Evolutionary conservation across 306 rosid genomes (phyloP), one percentile per base, ranked within the genome.

Genomic region (Medicago lupulina): DNA sequence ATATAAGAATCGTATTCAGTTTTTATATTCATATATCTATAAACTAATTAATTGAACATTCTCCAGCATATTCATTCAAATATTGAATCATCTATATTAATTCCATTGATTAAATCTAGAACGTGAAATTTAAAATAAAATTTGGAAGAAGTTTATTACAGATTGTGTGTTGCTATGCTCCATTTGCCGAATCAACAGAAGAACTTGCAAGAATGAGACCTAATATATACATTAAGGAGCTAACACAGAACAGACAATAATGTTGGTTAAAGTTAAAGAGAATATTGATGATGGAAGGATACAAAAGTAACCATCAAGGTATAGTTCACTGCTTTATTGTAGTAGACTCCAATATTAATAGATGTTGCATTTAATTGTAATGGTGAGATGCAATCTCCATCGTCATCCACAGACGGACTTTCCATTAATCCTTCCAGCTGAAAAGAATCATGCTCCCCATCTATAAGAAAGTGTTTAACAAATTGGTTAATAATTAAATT

Each of bases 241-340:
- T 38, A 83, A 77, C 51, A 60, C 3, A 15, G 67, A 74, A 61
- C 13, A 80, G 64, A 86, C 18, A 84, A 31, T 74, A 66, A 80
- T 40, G 74, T 50, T 57, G 16, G 57, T 74, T 67, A 46, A 81
- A 34, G 47, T 39, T 55, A 73, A 67, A 4, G 61, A 21, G 41
- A 53, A 44, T 74, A 55, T 43, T 62, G 64, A 58, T 50, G 47
- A 67, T 28, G 64, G 75, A 78, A 92, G 98, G 99, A 95, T 95
- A 95, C 99, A 90, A 95, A 95, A 62, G 97, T 92, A 83, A 95
- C 99, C 99, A 95, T 90, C 91, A 95, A 86, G 55, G 99, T 95
- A 83, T 92, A 92, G 89, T 95, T 95, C 84, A 95, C 97, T 70
- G 99, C 99, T 76, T 95, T 95, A 85, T 88, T 95, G 66, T 95